Conservation (phyloP, 1,284 basidiomycete species). For the Moesziomyces sp. region DNA sequence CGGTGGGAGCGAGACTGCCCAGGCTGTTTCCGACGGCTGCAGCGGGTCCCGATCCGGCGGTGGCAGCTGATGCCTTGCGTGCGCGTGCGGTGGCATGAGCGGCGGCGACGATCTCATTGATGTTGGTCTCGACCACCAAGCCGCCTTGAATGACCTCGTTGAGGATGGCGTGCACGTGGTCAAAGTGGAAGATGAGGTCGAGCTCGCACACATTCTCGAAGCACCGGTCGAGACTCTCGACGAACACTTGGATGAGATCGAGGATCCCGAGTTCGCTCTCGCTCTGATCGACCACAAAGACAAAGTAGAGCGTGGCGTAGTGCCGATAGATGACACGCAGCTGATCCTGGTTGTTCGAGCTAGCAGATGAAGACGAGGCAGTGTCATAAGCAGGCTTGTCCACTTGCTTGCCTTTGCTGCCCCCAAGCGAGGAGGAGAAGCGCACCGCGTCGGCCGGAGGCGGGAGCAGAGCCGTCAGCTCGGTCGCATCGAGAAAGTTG, state of each 20-base stretch:
- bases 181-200: slow-evolving; percentile 98
- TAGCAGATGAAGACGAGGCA: not conserved
- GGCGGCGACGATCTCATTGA: slow-evolving; percentile 84
- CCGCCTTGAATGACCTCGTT: slow-evolving; percentile 96
- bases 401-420: slow-evolving; percentile 6
- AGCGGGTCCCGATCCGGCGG: slow-evolving; percentile 7
- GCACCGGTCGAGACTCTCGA: slow-evolving; percentile 91
- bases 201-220: slow-evolving; percentile 99
- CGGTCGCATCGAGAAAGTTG: slow-evolving; percentile 66
- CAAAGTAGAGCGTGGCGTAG: slow-evolving; percentile 96
- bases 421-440: slow-evolving; percentile 19
- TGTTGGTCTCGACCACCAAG: slow-evolving; percentile 96
- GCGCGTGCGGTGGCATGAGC: slow-evolving; percentile 37
- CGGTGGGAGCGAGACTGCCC: slow-evolving; percentile 19
- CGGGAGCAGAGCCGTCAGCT: slow-evolving; percentile 60
- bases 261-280: slow-evolving; percentile 96
- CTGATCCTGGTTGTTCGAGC: slow-evolving; percentile 41
- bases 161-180: slow-evolving; percentile 95
- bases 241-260: slow-evolving; percentile 98
- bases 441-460: slow-evolving; percentile 44
- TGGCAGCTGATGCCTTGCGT: slow-evolving; percentile 25
- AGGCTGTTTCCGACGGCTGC: slow-evolving; percentile 11
- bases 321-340: slow-evolving; percentile 68
- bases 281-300: slow-evolving; percentile 92
- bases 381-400: slow-evolving; percentile 3